Base-by-base conservation (phyloP, 805 yeast genomes). In the Yarrowia keelungensis region DNA sequence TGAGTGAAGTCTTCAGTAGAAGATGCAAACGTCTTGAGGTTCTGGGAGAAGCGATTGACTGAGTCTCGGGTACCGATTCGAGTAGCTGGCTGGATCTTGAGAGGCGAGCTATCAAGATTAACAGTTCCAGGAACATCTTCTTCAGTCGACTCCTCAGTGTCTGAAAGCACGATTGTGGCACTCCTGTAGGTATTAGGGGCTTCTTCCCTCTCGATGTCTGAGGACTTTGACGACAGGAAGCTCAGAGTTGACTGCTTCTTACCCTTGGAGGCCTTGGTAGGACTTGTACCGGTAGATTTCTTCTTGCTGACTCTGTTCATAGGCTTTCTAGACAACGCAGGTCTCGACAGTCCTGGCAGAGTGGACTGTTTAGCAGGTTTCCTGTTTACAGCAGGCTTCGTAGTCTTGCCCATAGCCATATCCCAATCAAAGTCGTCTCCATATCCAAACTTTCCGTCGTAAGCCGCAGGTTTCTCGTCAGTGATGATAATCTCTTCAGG, bases 241-340 rank as follows among this genome's bases (percentile, higher is more conserved):
- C 65, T 59, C 51, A 59, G 65, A 10, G 65, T 59, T 9, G 65
- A 59, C 16, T 59, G 65, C 43, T 56, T 56, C n/a, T 49, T 15
- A 8, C 45, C 59, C 56, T 36, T 51, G 38, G 41, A 50, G 2
- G 47, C 62, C 14, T 56, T 56, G 9, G 64, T 43, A 3, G 53
- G 39, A 9, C 39, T 49, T 54, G 36, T n/a, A 14, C 43, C 19
- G n/a, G 26, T 10, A 2, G 49, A 26, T 5, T 26, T 12, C 26
- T 56, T 56, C 38, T 56, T 56, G 38, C 15, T 32, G n/a, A 43
- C 49, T 15, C 11, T 56, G 41, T 26, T 43, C 3, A 10, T 26
- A 5, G 49, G 64, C 5, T 56, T 41, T 42, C 64, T 19, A 2
- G 64, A 56, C 5, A 56, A n/a, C 15, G 50, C 22, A 3, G 49